Evolutionary conservation across 148 eudicot species (phyloP).

Genomic region (Tetragonia tetragonoides): DNA sequence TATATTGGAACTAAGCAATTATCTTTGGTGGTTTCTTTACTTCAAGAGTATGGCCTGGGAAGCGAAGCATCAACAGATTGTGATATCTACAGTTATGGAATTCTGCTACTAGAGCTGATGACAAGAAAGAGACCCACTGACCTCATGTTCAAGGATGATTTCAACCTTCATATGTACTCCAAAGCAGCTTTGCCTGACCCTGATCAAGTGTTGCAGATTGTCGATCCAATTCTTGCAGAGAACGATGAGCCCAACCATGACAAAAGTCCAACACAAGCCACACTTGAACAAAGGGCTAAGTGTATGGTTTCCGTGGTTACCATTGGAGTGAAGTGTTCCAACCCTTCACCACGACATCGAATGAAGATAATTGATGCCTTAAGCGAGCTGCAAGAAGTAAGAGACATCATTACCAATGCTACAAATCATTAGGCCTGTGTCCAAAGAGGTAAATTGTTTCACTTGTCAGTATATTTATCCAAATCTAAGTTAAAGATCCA

Average conservation of each 20-base stretch:
- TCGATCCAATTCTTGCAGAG: background rate
- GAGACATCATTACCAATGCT: background rate
- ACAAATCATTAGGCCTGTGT: background rate
- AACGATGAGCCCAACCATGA: background rate
- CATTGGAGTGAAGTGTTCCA: conserved; percentile 19
- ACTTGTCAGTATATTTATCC: too few relatives aligned
- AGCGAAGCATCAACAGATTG: background rate
- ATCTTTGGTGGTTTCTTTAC: background rate
- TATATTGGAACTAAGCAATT: too few relatives aligned
- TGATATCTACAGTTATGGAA: background rate
- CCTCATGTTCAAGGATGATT: conserved; percentile 2
- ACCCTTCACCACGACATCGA: background rate
- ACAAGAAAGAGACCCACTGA: conserved; percentile 17
- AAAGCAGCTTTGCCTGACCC: conserved; percentile 10
- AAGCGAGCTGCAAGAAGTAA: conserved; percentile 4
- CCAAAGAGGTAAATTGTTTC: background rate
- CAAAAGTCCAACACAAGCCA: background rate
- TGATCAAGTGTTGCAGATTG: background rate
- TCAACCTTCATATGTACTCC: conserved; percentile 7
- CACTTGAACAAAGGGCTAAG: background rate
- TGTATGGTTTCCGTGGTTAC: background rate
- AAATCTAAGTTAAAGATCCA: too few relatives aligned
- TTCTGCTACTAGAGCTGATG: conserved; percentile 12
- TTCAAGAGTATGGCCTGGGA: conserved; percentile 14
- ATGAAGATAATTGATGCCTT: conserved; percentile 11